These are phyloP conservation scores for Lodderomyces jiufengensis DNA, from an alignment of 1,139 yeast species.

Conservation along the genomic window DNA sequence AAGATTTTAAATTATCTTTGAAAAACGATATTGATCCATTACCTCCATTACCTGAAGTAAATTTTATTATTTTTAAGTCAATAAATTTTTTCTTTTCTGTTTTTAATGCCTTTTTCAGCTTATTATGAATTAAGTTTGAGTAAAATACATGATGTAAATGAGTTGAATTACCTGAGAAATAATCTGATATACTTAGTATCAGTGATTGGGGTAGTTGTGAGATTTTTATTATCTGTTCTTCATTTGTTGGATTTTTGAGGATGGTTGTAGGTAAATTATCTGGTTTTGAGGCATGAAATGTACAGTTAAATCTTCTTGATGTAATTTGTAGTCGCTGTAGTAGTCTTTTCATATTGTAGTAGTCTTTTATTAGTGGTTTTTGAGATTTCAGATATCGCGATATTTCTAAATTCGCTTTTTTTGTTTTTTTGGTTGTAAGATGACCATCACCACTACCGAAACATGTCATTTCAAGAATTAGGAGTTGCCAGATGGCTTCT, in stretches of 20 bases:
- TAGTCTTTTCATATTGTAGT: too few species aligned
- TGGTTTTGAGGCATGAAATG: constrained; percentile 2
- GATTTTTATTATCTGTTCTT: constrained; percentile 2
- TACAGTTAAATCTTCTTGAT: constrained; percentile 1
- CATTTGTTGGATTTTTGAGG: not conserved
- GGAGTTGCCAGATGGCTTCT: constrained; percentile 87
- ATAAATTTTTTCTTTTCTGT: constrained; percentile 42
- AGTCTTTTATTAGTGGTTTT: too few species aligned
- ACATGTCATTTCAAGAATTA: constrained; percentile 50
- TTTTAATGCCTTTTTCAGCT: constrained; percentile 28
- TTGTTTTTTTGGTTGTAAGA: not conserved
- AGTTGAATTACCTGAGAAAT: constrained; percentile 42
- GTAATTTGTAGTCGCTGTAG: not conserved
- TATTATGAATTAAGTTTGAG: constrained; percentile 6
- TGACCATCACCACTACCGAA: constrained; percentile 3
- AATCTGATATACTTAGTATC: constrained; percentile 27
- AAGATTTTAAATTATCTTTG: constrained; percentile 77
- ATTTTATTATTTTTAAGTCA: constrained; percentile 65
- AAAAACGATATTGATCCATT: constrained; percentile 82
- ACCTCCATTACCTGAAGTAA: constrained; percentile 86
- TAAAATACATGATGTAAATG: constrained; percentile 35
- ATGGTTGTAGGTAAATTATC: not conserved
- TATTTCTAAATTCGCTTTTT: not conserved
- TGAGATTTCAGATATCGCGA: too few species aligned
- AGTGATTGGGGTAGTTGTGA: constrained; percentile 2